Evolutionary conservation across 73 alveolate genomes (phyloP).

Genomic region (Paramecium biaurelia): DNA sequence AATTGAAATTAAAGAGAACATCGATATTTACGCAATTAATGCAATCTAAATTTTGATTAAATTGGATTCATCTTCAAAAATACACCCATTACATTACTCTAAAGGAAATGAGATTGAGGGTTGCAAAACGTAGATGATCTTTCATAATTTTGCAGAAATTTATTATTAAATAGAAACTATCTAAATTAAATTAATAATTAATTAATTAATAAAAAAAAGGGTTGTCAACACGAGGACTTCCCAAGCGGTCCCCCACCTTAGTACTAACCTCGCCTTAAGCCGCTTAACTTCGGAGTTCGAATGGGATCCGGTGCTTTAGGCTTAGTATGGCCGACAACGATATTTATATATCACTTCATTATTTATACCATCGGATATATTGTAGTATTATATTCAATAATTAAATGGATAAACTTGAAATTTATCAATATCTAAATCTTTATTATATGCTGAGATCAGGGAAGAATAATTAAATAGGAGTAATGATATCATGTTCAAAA

Average conservation of each 20-base stretch:
- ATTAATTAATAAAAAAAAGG: slow-evolving; percentile 65
- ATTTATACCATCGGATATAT: background rate
- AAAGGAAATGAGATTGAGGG: no score
- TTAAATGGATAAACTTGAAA: background rate
- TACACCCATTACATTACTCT: no score
- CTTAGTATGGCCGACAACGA: slow-evolving; percentile 98
- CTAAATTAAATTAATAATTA: no score
- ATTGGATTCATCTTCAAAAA: no score
- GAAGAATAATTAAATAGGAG: background rate
- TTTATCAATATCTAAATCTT: background rate
- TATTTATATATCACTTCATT: background rate
- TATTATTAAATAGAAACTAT: no score
- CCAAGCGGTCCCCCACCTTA: slow-evolving; percentile 99
- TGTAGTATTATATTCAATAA: background rate
- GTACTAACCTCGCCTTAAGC: slow-evolving; percentile 98
- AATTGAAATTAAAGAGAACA: no score
- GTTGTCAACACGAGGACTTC: slow-evolving; percentile 96
- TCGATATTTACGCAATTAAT: no score
- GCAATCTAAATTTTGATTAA: no score
- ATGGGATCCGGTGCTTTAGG: slow-evolving; percentile 99
- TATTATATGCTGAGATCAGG: background rate
- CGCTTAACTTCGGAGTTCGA: slow-evolving; percentile 99
- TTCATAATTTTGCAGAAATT: no score
- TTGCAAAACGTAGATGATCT: no score
- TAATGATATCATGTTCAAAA: background rate